A percentile compares a stretch with the other conserved stretches of the same genome.
Conservation (phyloP, 805 yeast species). For the Suhomyces pyralidae region DNA sequence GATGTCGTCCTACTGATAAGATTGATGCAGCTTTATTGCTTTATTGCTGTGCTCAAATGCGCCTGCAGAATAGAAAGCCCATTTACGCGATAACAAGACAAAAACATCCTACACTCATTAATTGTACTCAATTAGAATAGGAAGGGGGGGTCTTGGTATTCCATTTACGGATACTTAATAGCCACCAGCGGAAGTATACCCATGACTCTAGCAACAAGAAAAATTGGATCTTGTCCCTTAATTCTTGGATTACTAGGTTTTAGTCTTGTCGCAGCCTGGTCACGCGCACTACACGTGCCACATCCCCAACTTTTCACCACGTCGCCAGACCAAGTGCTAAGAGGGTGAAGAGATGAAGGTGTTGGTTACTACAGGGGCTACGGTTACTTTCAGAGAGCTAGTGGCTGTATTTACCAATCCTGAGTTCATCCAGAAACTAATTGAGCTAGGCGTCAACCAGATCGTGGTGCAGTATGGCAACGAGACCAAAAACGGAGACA, state of each 20-base stretch:
- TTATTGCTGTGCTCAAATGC: background rate
- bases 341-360: conserved; percentile 9
- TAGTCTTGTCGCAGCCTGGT: too few species aligned
- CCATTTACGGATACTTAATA: too few species aligned
- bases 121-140: too few species aligned
- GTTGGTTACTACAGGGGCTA: conserved; percentile 86
- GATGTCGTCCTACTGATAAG: background rate
- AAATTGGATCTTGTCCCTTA: too few species aligned
- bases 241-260: too few species aligned
- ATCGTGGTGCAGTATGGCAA: conserved; percentile 58
- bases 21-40: background rate
- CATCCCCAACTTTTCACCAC: background rate
- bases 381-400: conserved; percentile 71
- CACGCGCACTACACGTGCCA: background rate
- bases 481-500: conserved; percentile 9
- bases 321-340: background rate
- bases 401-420: conserved; percentile 41
- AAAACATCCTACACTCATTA: too few species aligned
- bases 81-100: too few species aligned
- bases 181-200: too few species aligned
- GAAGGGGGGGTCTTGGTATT: too few species aligned
- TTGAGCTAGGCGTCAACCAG: conserved; percentile 29
- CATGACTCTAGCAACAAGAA: too few species aligned
- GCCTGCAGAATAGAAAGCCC: too few species aligned
- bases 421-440: conserved; percentile 35